phyloP scores from a whole-genome alignment of 768 basidiomycete species.

The Trametes meyenii region DNA sequence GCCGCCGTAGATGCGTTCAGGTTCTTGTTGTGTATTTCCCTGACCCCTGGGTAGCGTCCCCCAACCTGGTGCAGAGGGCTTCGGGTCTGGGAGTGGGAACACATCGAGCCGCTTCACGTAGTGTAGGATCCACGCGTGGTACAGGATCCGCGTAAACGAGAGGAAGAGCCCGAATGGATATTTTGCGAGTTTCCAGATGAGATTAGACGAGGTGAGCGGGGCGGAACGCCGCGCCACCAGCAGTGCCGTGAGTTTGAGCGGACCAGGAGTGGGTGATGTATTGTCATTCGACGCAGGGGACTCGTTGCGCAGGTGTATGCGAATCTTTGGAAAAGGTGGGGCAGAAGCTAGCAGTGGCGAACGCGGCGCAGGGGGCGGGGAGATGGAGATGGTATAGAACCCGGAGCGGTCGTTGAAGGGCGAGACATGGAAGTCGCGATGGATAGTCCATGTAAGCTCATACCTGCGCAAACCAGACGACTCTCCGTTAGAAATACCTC shows the following conservation, averaged over 20 bases:
- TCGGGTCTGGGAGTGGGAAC: slow-evolving; percentile 61
- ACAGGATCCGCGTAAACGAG: slow-evolving; percentile 61
- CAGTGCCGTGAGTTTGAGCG: slow-evolving; percentile 57
- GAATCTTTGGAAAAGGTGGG: slow-evolving; percentile 40
- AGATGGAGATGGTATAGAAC: slow-evolving; percentile 61
- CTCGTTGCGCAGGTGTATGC: slow-evolving; percentile 37
- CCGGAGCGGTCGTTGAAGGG: slow-evolving; percentile 76
- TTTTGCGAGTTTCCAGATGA: slow-evolving; percentile 43
- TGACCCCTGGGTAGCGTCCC: neutral
- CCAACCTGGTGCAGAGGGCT: slow-evolving; percentile 30
- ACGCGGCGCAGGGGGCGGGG: slow-evolving; percentile 44
- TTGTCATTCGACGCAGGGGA: neutral
- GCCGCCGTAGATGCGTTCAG: slow-evolving; percentile 35
- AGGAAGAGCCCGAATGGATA: slow-evolving; percentile 58
- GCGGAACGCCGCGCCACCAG: slow-evolving; percentile 39
- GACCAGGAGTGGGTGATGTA: slow-evolving; percentile 23
- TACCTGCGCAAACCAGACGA: slow-evolving; percentile 39
- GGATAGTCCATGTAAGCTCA: slow-evolving; percentile 67
- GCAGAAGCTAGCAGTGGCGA: slow-evolving; percentile 21
- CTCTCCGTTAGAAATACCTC: neutral
- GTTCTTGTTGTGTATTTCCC: no score
- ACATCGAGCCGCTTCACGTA: slow-evolving; percentile 59
- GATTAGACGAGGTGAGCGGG: slow-evolving; percentile 44
- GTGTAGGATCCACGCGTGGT: slow-evolving; percentile 62
- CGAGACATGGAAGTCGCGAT: slow-evolving; percentile 72